Evolutionary conservation across 1,284 basidiomycete genomes (phyloP), one percentile per base, ranked within the genome.

Genomic region (Uromyces viciae-fabae): DNA sequence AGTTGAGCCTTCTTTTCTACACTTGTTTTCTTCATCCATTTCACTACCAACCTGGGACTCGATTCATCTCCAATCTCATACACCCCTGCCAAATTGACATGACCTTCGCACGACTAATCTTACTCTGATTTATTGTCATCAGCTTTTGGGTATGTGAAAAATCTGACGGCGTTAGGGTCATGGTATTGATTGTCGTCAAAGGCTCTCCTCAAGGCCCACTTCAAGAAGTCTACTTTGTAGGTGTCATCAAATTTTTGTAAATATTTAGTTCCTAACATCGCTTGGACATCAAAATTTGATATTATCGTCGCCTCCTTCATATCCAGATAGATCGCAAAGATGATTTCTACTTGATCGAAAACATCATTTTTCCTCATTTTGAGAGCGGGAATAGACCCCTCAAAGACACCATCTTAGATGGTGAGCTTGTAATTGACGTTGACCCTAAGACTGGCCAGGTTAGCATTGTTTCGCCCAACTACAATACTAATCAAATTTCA

Each of bases 101-200:
- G 22, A 11, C 31, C 17, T 36, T 22, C 46, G 11, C 46, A 11
- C 22, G 11, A 31, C 58, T 9, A 9, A n/a, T 28, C 9, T 11
- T 74, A 8, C 28, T 31, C 71, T 25, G 72, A 49, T 46, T 49
- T 84, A 3, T 64, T 38, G 9, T 38, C 8, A 72, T 11, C 46
- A 97, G 94, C 86, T 99, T 93, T 86, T 99, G 96, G 96, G 96
- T 99, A 40, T 98, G 95, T 87, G 97, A 99, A 88, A 99, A 99
- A 88, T 97, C 95, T n/a, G 97, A 99, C 85, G 97, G 97, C 2
- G 87, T 98, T 75, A 91, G 97, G 58, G 94, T 99, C 42, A 88
- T 99, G 60, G 90, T 98, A 68, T 88, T 97, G 82, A 89, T 99
- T 72, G 89, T 92, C 56, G 86, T 88, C 75, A 88, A 89, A 31